Conservation (phyloP, 345 rosid species). For the Turritis glabra region DNA sequence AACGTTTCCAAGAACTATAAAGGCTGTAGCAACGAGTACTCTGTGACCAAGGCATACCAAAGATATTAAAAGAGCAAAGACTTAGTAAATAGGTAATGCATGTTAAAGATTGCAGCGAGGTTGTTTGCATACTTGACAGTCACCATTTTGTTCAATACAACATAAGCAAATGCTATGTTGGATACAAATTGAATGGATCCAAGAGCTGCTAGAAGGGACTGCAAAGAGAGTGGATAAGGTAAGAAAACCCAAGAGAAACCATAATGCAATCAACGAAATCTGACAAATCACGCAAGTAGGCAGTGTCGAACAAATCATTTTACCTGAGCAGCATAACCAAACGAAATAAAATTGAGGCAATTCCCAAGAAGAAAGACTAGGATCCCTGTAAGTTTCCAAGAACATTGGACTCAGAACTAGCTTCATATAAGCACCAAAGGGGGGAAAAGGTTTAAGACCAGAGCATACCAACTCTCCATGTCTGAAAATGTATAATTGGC, state of each 20-base stretch:
- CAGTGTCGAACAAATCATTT: constrained; percentile 21
- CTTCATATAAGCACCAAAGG: constrained; percentile 15
- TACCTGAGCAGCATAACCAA: constrained; percentile 99
- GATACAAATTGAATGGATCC: constrained; percentile 97
- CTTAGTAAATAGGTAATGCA: not conserved
- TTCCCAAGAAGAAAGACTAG: constrained; percentile 87
- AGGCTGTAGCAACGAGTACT: constrained; percentile 87
- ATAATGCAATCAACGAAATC: not conserved
- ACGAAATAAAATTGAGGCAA: constrained; percentile 95
- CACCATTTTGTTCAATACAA: constrained; percentile 85
- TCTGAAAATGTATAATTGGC: constrained; percentile 82
- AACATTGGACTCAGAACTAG: constrained; percentile 27
- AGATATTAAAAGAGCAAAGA: constrained; percentile 4
- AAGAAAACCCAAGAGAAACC: constrained; percentile 1
- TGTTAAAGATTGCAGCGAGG: not conserved
- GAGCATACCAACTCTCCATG: constrained; percentile 94
- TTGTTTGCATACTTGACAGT: constrained; percentile 78
- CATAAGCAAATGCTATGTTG: constrained; percentile 96
- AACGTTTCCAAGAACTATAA: constrained; percentile 92
- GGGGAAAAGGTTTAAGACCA: constrained; percentile 16
- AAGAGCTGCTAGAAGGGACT: constrained; percentile 99
- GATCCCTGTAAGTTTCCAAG: constrained; percentile 63
- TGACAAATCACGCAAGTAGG: constrained; percentile 2
- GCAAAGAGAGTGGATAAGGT: constrained; percentile 38
- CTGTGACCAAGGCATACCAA: constrained; percentile 45